phyloP scores from a whole-genome alignment of 78 protist genomes.

The Parvularia atlantis region DNA sequence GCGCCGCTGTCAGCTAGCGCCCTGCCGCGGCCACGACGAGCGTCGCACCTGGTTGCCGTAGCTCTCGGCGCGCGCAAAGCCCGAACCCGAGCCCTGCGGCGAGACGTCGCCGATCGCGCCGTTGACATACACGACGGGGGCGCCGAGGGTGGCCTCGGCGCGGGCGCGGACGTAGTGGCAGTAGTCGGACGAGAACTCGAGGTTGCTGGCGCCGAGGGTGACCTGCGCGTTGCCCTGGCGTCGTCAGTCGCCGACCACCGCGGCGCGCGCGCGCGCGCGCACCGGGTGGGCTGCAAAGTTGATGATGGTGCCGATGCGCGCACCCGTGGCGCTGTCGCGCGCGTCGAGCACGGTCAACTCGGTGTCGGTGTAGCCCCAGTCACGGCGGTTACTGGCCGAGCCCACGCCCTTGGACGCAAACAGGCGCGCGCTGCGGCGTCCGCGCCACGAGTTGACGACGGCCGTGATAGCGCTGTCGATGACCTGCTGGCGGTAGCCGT shows the following conservation, averaged over 20 bases:
- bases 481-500: background rate
- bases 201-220: background rate
- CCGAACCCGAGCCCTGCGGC: background rate
- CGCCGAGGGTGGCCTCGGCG: background rate
- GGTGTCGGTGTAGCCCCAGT: background rate
- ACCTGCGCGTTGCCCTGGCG: too few species aligned
- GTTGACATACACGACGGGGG: background rate
- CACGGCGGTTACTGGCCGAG: background rate
- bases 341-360: background rate
- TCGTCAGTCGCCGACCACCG: background rate
- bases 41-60: background rate
- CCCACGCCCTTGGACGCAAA: background rate
- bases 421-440: background rate
- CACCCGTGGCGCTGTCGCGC: background rate
- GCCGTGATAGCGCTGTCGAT: background rate
- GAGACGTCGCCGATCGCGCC: background rate
- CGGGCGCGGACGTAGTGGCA: background rate
- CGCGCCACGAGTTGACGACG: background rate
- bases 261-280: background rate
- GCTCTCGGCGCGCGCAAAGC: background rate
- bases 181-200: background rate
- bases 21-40: too few species aligned
- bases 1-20: too few species aligned
- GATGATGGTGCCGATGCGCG: background rate
- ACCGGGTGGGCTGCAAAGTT: background rate